phyloP scores from a whole-genome alignment of 2,329 filamentous ascomycete genomes.

The Amauroascus niger region DNA sequence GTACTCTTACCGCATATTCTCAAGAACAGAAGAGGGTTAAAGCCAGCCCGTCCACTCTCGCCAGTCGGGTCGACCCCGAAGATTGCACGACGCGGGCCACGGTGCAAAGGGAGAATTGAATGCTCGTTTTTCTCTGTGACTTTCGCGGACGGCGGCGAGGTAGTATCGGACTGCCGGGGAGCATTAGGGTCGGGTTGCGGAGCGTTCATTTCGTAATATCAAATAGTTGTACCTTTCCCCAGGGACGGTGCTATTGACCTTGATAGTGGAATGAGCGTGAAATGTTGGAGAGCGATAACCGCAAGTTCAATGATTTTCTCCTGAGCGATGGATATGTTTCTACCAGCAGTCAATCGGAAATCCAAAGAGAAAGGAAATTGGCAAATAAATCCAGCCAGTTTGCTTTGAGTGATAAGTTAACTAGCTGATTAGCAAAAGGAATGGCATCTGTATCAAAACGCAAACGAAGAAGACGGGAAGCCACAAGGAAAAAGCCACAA shows the following conservation, averaged over 20 bases:
- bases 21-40: conserved; percentile 56
- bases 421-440: not conserved
- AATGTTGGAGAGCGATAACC: no score
- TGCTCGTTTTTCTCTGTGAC: not conserved
- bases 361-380: not conserved
- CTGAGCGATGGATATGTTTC: not conserved
- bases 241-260: no score
- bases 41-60: conserved; percentile 58
- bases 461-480: not conserved
- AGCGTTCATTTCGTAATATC: not conserved
- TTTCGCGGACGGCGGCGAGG: not conserved
- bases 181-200: not conserved
- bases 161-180: not conserved
- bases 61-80: conserved; percentile 40
- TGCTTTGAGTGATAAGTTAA: not conserved
- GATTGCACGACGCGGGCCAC: conserved; percentile 20
- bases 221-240: no score
- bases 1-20: conserved; percentile 55
- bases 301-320: not conserved
- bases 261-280: no score
- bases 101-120: conserved; percentile 21
- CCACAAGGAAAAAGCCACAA: not conserved
- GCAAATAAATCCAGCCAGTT: not conserved
- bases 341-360: not conserved
- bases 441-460: not conserved